Evolutionary conservation across 306 rosid species (phyloP), one percentile per base, ranked within the genome.

Genomic region (Gillenia trifoliata): DNA sequence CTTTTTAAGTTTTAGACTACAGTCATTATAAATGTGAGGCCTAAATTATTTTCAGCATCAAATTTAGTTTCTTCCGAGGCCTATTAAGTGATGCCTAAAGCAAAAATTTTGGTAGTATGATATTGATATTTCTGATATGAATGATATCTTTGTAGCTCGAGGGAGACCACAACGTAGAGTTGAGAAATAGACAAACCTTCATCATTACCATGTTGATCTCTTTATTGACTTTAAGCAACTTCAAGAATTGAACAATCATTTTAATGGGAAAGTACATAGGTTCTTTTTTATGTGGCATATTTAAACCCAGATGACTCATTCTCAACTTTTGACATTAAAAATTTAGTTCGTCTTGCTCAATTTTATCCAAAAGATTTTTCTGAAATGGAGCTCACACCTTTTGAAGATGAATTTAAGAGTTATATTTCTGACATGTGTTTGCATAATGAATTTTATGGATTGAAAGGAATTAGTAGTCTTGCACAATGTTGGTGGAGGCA

Each of bases 301-400:
- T 50, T 66, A 10, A 54, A 38, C 29, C 70, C 33, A 22, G 1
- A 17, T 22, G 12, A 67, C 19, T 56, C 33, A n/a, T 66, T 79
- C 33, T 45, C 3, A 12, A 26, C 54, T 64, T 66, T 28, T 57
- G 26, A 71, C 2, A 62, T 29, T 26, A 9, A 60, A 33, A 77
- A 70, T 16, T 61, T 23, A 10, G 25, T 60, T 38, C 19, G 33
- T 10, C 75, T 23, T n/a, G 38, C 23, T 22, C 6, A n/a, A 13
- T 66, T 61, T 52, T 79, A 73, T 79, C 79, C 75, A 4, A 3
- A 20, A 50, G 36, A 73, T 2, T 67, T 79, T 79, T 73, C 17
- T 41, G 2, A 13, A 1, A 31, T 11, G 3, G 17, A 57, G 5
- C 40, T 66, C 30, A 9, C 59, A 45, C 7, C 6, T 22, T 64